Percentiles rank a stretch among this genome's conserved stretches.
Conservation (phyloP, 208 protist species). For the Wallacemonas collosoma region DNA sequence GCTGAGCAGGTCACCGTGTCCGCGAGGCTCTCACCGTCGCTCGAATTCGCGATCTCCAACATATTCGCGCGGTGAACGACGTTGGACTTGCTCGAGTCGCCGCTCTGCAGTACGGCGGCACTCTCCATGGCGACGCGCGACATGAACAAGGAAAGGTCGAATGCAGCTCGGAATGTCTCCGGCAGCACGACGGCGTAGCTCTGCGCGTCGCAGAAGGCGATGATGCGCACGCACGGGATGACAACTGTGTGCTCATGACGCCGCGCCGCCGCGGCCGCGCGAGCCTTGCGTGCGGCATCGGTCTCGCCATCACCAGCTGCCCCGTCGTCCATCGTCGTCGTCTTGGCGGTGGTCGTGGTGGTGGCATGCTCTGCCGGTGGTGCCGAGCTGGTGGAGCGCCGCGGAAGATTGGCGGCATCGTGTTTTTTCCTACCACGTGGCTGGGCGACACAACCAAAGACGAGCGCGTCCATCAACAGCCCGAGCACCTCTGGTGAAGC, state of each 20-base stretch:
- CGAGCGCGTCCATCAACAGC: conserved; percentile 72
- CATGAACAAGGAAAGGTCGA: conserved; percentile 86
- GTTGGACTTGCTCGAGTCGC: conserved; percentile 49
- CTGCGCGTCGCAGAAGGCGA: conserved; percentile 73
- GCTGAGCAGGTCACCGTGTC: conserved; percentile 69
- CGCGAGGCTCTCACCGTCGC: conserved; percentile 46
- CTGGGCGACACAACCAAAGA: conserved; percentile 48
- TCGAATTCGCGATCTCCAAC: conserved; percentile 61
- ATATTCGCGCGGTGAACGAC: conserved; percentile 83
- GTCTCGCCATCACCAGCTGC: not conserved
- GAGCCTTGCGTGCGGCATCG: not conserved
- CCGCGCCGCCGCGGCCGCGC: not conserved
- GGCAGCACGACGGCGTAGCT: conserved; percentile 59
- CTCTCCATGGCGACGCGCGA: conserved; percentile 79
- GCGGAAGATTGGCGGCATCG: conserved; percentile 5
- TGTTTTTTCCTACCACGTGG: conserved; percentile 15
- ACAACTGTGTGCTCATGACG: conserved; percentile 14
- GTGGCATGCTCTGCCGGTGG: not conserved
- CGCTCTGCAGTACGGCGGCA: conserved; percentile 75
- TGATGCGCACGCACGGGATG: conserved; percentile 65
- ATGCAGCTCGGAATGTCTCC: conserved; percentile 61
- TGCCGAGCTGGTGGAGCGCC: conserved; percentile 29
- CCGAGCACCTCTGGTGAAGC: conserved; percentile 67
- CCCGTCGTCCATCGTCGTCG: too few relatives aligned
- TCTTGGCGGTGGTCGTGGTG: not conserved